Conservation (phyloP, 768 basidiomycete species). For the Ephemerocybe angulata region DNA sequence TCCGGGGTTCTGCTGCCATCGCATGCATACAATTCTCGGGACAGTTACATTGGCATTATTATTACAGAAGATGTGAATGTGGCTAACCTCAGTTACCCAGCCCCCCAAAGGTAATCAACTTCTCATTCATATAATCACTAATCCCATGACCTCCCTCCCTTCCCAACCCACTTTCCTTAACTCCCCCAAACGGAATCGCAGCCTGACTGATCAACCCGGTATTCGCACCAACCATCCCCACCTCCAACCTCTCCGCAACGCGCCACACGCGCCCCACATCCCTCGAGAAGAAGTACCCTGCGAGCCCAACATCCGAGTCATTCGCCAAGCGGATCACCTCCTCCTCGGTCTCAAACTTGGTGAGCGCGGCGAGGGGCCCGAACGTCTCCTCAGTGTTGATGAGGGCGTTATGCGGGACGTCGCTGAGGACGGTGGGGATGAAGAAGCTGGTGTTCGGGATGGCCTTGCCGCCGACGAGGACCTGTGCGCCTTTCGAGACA, state of each 20-base stretch:
- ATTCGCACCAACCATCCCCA: slow-evolving; percentile 87
- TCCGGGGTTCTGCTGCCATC: too few species aligned
- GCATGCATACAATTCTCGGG: too few species aligned
- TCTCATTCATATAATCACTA: slow-evolving; percentile 81
- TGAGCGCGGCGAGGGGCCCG: slow-evolving; percentile 84
- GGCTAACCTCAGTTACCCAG: slow-evolving; percentile 34
- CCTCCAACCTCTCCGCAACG: slow-evolving; percentile 91
- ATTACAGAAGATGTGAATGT: too few species aligned
- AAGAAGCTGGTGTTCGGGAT: slow-evolving; percentile 65
- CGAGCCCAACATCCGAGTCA: slow-evolving; percentile 76
- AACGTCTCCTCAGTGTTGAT: slow-evolving; percentile 90
- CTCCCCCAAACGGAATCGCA: slow-evolving; percentile 82
- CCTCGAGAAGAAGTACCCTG: slow-evolving; percentile 87
- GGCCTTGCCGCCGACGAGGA: slow-evolving; percentile 85
- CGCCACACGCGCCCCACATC: slow-evolving; percentile 91
- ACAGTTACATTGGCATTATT: too few species aligned
- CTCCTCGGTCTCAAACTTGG: slow-evolving; percentile 91
- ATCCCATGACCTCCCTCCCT: slow-evolving; percentile 90
- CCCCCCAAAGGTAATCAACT: slow-evolving; percentile 79
- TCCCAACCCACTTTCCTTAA: slow-evolving; percentile 84
- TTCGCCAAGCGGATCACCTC: slow-evolving; percentile 89
- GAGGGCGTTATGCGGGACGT: slow-evolving; percentile 67
- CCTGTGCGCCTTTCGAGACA: slow-evolving; percentile 74
- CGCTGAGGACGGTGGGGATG: slow-evolving; percentile 82
- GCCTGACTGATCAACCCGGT: slow-evolving; percentile 78